Conservation (phyloP, 352 stramenopile genomes). For the Phytophthora boehmeriae region DNA sequence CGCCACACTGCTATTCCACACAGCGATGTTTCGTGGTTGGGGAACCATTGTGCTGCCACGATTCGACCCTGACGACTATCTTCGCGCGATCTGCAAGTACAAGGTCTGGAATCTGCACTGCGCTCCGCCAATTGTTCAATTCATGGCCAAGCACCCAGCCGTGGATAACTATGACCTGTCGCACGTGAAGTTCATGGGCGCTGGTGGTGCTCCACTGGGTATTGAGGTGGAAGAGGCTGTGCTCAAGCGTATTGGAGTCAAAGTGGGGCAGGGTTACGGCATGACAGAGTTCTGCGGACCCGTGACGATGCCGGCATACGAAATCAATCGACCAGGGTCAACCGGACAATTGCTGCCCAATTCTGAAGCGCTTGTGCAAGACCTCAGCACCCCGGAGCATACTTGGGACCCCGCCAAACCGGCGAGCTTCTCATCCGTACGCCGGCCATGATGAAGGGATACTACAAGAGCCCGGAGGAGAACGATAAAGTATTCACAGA, state of each 20-base stretch:
- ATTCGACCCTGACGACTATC: constrained; percentile 90
- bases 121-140: constrained; percentile 85
- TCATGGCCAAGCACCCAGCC: constrained; percentile 85
- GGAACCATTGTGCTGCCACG: constrained; percentile 78
- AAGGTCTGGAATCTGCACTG: constrained; percentile 52
- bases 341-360: constrained; percentile 46
- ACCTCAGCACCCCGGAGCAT: constrained; percentile 31
- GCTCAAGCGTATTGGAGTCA: constrained; percentile 60
- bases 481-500: constrained; percentile 73
- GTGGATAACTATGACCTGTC: constrained; percentile 91
- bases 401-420: constrained; percentile 34
- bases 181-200: constrained; percentile 69
- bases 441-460: constrained; percentile 33
- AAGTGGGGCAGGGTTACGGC: constrained; percentile 56
- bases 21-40: constrained; percentile 63
- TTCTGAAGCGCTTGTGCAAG: constrained; percentile 42
- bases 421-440: constrained; percentile 82
- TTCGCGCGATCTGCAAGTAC: constrained; percentile 78
- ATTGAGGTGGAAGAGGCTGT: constrained; percentile 69
- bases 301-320: constrained; percentile 52
- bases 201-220: constrained; percentile 85
- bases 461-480: constrained; percentile 82
- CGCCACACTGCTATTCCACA: constrained; percentile 74
- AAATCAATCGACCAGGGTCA: constrained; percentile 34
- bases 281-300: constrained; percentile 61